Evolutionary conservation across 225 moss, liverwort and hornwort species (phyloP).

Genomic region (Marchantia polymorpha): DNA sequence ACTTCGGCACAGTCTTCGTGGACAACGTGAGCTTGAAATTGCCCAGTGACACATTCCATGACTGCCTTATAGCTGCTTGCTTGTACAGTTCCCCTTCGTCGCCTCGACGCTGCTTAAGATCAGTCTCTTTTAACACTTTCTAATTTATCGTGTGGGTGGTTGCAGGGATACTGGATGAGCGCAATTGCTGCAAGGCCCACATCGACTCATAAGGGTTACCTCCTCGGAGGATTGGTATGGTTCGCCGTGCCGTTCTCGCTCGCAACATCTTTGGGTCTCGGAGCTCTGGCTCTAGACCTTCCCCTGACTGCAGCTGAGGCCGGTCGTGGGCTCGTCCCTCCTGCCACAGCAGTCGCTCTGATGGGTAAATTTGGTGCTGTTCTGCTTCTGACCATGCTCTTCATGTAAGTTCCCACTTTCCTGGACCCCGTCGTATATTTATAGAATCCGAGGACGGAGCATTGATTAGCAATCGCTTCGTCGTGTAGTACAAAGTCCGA

Average conservation of each 20-base stretch:
- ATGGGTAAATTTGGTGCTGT: conserved; percentile 86
- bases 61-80: not conserved
- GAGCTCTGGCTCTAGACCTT: conserved; percentile 74
- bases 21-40: conserved; percentile 60
- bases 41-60: not conserved
- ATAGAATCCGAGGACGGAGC: not conserved
- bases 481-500: not conserved
- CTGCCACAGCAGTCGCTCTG: conserved; percentile 78
- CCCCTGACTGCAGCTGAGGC: conserved; percentile 70
- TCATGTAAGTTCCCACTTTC: conserved; percentile 57
- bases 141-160: too few relatives aligned
- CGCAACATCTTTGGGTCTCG: conserved; percentile 86
- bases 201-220: conserved; percentile 84
- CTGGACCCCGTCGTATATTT: too few relatives aligned
- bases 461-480: too few relatives aligned
- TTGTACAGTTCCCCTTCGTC: not conserved
- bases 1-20: conserved; percentile 95
- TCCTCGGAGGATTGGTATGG: conserved; percentile 89
- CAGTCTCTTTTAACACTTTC: too few relatives aligned
- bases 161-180: conserved; percentile 90
- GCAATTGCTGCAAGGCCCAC: conserved; percentile 86
- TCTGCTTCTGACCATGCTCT: conserved; percentile 91
- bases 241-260: conserved; percentile 91
- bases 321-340: conserved; percentile 69
- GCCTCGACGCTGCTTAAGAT: too few relatives aligned